Base-by-base conservation (phyloP, 352 stramenopile species). In the Globisporangium rhizosaccharum region DNA sequence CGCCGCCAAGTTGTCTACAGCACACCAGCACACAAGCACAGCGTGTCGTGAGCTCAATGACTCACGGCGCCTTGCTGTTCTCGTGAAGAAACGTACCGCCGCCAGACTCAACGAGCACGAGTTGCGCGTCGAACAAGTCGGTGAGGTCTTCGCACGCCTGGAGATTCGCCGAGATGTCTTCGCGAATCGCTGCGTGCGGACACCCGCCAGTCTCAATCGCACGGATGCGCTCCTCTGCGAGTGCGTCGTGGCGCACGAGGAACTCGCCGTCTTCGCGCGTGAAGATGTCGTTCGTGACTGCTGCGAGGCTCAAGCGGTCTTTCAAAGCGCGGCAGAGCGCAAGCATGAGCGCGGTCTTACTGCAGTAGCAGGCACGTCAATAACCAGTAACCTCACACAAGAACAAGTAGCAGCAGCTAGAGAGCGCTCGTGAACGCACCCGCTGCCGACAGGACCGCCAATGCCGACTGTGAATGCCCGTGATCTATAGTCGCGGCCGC, bases 231-330 rank as follows among this genome's bases (percentile, higher is more conserved):
- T 94, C 72, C 23, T 85, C 72, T 0, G 82, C 82, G 42, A 99
- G 84, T 26, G 94, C 97, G 26, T 93, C 56, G 62, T 98, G 93
- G 26, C 88, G 73, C 11, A 95, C 87, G n/a, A 99, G 87, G 72
- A 99, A 99, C 78, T 99, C 94, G 28, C 91, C 92, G 81, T 99
- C 97, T 73, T 99, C 97, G 62, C 96, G 88, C 30, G 97, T 99
- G 67, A 99, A 99, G 64, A 99, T 99, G 59, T 99, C 97, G 74
- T 99, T 99, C 9, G 97, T 99, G n/a, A 99, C 87, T 9, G 88
- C 88, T 23, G 75, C 86, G 50, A 97, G 79, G 63, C 81, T 96
- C 61, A 80, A 68, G 39, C 76, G 68, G 62, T 95, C 75, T 49
- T 92, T 87, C 23, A 98, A 79, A 36, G 70, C 72, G 57, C 87